Base-by-base conservation (phyloP, 768 basidiomycete species). In the Mycena floridula region DNA sequence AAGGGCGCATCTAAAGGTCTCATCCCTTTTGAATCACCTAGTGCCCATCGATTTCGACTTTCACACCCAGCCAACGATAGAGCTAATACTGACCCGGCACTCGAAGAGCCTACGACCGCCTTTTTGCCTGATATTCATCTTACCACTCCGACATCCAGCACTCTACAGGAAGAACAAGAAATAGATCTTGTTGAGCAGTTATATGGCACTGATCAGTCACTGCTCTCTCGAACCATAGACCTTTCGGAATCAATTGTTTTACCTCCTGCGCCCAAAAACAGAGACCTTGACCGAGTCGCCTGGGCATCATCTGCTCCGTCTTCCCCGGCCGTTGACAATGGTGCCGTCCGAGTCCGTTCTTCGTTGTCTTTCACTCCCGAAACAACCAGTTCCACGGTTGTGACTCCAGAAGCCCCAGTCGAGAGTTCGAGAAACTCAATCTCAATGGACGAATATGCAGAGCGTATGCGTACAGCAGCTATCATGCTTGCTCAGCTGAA, bases 401-500 rank as follows among this genome's bases (percentile, higher is more conserved):
- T 35, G 25, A 11, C 42, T 25, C 28, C 20, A 15, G 37, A 40
- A 15, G 3, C 43, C 43, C 18, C 45, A 35, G 3, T 46, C 35
- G 18, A 40, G 40, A 37, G 43, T 12, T 49, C 42, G 28, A 40
- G 43, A 2, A 42, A 47, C 22, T 46, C 57, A 6, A 51, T 98
- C 12, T 91, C 93, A 1, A 69, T 99, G 20, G 95, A 99, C 54
- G 95, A 99, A 53, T 99, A 99, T 65, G 95, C 95, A 1, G 92
- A 97, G 53, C 81, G 96, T 41, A 99, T 99, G 96, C 82, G 91
- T 7, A 96, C 93, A 8, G 96, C 96, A 8, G 96, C 96, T 8
- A 85, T 98, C 50, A 97, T 99, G 96, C 82, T 99, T 23, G 84
- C 96, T 1, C 96, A 99, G 63, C 75, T 99, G 39, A 96, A 93